These are phyloP conservation scores for Neostapfia colusana DNA, from an alignment of 176 grass and related monocot species.

Conservation along the genomic window DNA sequence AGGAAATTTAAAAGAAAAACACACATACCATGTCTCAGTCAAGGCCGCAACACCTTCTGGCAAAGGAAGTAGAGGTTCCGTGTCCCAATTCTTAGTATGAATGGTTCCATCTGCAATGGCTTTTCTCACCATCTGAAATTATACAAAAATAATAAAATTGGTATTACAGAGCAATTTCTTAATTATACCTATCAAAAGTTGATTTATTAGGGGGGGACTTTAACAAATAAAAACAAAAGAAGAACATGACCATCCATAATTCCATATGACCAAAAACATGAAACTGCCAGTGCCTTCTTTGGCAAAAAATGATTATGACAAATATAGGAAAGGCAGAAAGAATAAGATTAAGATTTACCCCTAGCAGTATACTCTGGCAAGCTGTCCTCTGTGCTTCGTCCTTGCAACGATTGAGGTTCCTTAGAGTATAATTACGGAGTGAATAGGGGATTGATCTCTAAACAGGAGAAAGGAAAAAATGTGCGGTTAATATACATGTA, in stretches of 20 bases:
- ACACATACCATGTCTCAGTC: conserved; percentile 57
- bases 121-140: conserved; percentile 63
- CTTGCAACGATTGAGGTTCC: conserved; percentile 80
- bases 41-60: conserved; percentile 40
- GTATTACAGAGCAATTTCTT: conserved; percentile 21
- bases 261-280: not conserved
- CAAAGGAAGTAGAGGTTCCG: conserved; percentile 77
- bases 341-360: conserved; percentile 46
- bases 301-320: conserved; percentile 17
- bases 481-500: conserved; percentile 37
- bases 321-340: not conserved
- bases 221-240: not conserved
- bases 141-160: conserved; percentile 28
- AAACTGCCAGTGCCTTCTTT: not conserved
- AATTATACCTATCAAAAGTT: conserved; percentile 21
- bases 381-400: conserved; percentile 62
- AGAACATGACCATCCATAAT: conserved; percentile 5
- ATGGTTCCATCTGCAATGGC: conserved; percentile 68
- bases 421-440: conserved; percentile 62
- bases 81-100: conserved; percentile 92
- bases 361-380: conserved; percentile 60
- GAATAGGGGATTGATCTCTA: conserved; percentile 77
- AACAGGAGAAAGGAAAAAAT: conserved; percentile 40
- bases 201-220: not conserved
- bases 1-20: conserved; percentile 1